These are phyloP conservation scores for Tolypocladium tropicale DNA, from an alignment of 2,329 filamentous ascomycete genomes.

Conservation along the genomic window DNA sequence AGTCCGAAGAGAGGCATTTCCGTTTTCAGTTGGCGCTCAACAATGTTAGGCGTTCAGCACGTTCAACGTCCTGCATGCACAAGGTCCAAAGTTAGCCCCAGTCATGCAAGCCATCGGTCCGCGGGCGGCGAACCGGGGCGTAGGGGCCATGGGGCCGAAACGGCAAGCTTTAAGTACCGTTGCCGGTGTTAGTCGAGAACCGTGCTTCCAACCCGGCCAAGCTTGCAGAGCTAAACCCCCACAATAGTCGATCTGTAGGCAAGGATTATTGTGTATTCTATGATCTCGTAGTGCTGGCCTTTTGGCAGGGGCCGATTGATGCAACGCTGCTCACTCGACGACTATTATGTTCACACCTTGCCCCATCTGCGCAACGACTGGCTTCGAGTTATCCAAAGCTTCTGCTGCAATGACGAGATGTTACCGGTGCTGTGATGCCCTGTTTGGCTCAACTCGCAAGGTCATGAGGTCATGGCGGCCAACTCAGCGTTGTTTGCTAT, in stretches of 20 bases:
- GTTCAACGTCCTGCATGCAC: not conserved
- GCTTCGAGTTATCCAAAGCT: no score
- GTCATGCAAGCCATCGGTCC: not conserved
- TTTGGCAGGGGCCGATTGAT: not conserved
- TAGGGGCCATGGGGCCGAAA: no score
- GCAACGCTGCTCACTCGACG: not conserved
- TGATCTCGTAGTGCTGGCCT: no score
- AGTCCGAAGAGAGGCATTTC: not conserved
- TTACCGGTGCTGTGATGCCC: not conserved
- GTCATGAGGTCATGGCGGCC: not conserved
- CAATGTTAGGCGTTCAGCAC: not conserved
- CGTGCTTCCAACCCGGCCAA: no score
- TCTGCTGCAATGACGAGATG: not conserved
- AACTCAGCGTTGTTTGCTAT: not conserved
- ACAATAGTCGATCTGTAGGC: no score
- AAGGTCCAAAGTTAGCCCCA: not conserved
- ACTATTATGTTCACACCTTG: no score
- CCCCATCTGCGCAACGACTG: not conserved
- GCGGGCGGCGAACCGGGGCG: no score
- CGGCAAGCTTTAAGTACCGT: not conserved
- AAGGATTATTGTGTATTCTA: no score
- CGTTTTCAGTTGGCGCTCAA: no score
- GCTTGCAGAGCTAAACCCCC: not conserved
- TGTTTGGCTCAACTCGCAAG: not conserved
- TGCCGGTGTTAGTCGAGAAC: not conserved